Conservation (phyloP, 495 filamentous ascomycete genomes). For the Penicillium macrosclerotiorum region DNA sequence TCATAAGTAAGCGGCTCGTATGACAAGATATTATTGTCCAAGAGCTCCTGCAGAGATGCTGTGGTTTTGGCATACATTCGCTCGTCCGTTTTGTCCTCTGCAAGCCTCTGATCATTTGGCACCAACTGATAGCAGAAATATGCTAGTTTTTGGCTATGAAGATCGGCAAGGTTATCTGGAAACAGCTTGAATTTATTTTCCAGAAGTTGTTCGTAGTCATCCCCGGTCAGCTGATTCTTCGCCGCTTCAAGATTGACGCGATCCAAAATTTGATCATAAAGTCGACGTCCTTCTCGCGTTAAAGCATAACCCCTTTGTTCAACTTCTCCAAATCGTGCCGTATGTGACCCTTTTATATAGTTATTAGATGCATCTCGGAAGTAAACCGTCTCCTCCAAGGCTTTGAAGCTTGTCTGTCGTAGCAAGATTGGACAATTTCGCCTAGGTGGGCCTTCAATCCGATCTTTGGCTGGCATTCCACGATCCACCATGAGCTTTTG, state of each 20-base stretch:
- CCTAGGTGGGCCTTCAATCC: conserved; percentile 41
- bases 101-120: conserved; percentile 1
- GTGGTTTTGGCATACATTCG: too few species aligned
- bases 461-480: conserved; percentile 37
- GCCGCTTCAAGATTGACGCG: conserved; percentile 19
- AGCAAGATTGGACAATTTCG: conserved; percentile 36
- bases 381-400: conserved; percentile 36
- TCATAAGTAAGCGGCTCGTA: conserved; percentile 41
- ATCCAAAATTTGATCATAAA: conserved; percentile 39
- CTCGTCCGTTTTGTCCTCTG: conserved; percentile 7
- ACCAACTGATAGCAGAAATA: conserved; percentile 32
- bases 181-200: conserved; percentile 25
- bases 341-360: conserved; percentile 34
- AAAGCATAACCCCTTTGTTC: conserved; percentile 43
- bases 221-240: background rate
- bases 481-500: conserved; percentile 30
- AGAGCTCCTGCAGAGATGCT: conserved; percentile 17
- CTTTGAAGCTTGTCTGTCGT: conserved; percentile 45
- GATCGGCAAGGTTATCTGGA: conserved; percentile 27
- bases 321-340: conserved; percentile 44
- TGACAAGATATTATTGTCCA: conserved; percentile 19
- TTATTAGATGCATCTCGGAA: conserved; percentile 19
- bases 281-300: conserved; percentile 33
- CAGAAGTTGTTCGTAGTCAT: conserved; percentile 22
- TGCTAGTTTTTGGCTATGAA: conserved; percentile 28